A percentile compares a stretch with the other conserved stretches of the same genome.
These are phyloP conservation scores for Cercospora brassicicola DNA, from an alignment of 2,329 filamentous ascomycete genomes.

Conservation along the genomic window DNA sequence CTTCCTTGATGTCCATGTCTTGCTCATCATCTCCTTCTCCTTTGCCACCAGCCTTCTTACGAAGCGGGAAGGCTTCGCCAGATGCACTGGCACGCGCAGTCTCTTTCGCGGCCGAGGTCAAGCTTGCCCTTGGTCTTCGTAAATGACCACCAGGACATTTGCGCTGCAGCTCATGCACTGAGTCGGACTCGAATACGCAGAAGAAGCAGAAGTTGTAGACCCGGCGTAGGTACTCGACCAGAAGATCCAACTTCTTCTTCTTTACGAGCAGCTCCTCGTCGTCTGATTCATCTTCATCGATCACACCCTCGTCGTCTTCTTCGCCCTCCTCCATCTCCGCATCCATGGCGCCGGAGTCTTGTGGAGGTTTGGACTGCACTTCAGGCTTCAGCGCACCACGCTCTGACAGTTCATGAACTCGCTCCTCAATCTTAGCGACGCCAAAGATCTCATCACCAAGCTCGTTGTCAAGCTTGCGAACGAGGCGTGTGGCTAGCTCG, in stretches of 20 bases:
- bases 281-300: slow-evolving; percentile 72
- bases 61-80: slow-evolving; percentile 79
- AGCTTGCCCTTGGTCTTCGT: slow-evolving; percentile 80
- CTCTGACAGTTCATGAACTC: slow-evolving; percentile 75
- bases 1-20: slow-evolving; percentile 30
- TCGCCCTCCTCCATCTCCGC: slow-evolving; percentile 77
- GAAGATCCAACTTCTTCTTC: slow-evolving; percentile 94
- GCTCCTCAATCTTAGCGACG: slow-evolving; percentile 77
- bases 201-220: slow-evolving; percentile 99
- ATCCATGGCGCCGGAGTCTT: slow-evolving; percentile 61
- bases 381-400: slow-evolving; percentile 74
- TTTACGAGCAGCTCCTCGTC: slow-evolving; percentile 85
- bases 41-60: slow-evolving; percentile 54
- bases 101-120: slow-evolving; percentile 78
- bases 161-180: slow-evolving; percentile 88
- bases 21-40: slow-evolving; percentile 55
- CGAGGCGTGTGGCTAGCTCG: slow-evolving; percentile 75
- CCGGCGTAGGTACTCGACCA: slow-evolving; percentile 93
- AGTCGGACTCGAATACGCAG: slow-evolving; percentile 98
- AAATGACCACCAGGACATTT: slow-evolving; percentile 98
- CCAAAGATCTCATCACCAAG: slow-evolving; percentile 76
- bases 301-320: slow-evolving; percentile 48
- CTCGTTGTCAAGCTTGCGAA: slow-evolving; percentile 81
- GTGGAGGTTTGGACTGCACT: slow-evolving; percentile 53
- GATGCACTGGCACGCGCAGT: slow-evolving; percentile 81